These are phyloP conservation scores for Saccharomycopsis vini DNA, from an alignment of 805 yeast species.

Conservation along the genomic window DNA sequence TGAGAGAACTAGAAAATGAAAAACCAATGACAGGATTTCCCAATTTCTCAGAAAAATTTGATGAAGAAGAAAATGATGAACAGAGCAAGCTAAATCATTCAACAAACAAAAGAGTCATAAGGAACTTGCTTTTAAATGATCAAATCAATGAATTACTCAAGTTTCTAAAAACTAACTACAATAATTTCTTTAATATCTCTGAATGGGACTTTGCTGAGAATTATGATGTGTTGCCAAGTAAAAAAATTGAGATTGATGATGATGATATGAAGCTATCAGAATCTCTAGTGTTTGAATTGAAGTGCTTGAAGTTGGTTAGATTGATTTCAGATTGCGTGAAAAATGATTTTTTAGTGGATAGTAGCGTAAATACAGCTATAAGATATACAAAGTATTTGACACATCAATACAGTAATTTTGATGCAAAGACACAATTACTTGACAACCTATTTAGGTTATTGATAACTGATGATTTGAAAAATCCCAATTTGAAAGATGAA, in stretches of 20 bases:
- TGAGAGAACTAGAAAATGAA: conserved; percentile 35
- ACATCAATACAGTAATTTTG: background rate
- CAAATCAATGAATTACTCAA: background rate
- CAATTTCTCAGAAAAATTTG: background rate
- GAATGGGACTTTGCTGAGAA: conserved; percentile 4
- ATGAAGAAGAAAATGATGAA: background rate
- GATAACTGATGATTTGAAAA: background rate
- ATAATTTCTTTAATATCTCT: conserved; percentile 1
- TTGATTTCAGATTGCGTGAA: conserved; percentile 6
- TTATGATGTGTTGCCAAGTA: background rate
- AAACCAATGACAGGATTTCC: conserved; percentile 1
- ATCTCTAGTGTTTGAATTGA: conserved; percentile 8
- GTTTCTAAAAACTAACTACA: background rate
- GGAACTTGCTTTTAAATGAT: conserved; percentile 1
- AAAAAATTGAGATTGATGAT: background rate
- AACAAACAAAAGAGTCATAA: conserved; percentile 1
- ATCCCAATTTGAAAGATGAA: background rate
- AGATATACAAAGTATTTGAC: conserved; percentile 7
- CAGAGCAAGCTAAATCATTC: background rate
- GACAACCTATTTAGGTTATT: conserved; percentile 9
- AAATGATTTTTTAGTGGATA: background rate
- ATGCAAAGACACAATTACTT: background rate
- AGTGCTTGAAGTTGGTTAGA: conserved; percentile 12
- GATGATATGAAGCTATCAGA: conserved; percentile 1
- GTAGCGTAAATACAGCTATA: conserved; percentile 9